Evolutionary conservation across 148 eudicot genomes (phyloP).

Genomic region (Rhododendron griersonianum): DNA sequence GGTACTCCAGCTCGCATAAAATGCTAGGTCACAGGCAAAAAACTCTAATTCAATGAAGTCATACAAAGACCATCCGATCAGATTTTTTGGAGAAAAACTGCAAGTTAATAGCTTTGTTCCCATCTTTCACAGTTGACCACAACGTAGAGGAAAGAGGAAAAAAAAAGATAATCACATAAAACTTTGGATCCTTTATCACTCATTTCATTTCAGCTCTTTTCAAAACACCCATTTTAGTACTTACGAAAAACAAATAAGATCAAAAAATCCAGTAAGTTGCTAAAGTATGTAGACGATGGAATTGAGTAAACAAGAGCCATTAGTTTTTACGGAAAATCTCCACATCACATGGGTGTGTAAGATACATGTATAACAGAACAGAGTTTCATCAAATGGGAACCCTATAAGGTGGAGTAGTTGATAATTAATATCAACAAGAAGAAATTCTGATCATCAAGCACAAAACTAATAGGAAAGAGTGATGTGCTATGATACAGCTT

Average conservation of each 20-base stretch:
- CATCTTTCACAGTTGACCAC: neutral
- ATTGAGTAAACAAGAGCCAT: neutral
- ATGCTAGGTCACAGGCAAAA: neutral
- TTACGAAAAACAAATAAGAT: neutral
- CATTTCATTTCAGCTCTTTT: neutral
- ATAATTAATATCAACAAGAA: too few relatives aligned
- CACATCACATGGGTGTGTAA: neutral
- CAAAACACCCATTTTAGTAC: neutral
- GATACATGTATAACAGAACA: neutral
- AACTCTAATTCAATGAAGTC: neutral
- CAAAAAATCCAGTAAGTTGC: neutral
- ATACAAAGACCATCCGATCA: neutral
- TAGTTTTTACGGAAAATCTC: neutral
- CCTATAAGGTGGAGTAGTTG: neutral
- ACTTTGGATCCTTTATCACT: neutral
- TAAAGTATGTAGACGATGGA: neutral
- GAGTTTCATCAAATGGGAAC: neutral
- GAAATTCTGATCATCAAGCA: neutral
- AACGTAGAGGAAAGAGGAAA: neutral
- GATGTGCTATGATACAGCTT: neutral
- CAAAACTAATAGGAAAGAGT: neutral
- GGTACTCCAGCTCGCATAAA: neutral
- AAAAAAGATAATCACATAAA: neutral
- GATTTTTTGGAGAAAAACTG: neutral
- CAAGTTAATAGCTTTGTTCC: neutral